phyloP scores from a whole-genome alignment of 495 filamentous ascomycete genomes.

The Cudoniella acicularis region DNA sequence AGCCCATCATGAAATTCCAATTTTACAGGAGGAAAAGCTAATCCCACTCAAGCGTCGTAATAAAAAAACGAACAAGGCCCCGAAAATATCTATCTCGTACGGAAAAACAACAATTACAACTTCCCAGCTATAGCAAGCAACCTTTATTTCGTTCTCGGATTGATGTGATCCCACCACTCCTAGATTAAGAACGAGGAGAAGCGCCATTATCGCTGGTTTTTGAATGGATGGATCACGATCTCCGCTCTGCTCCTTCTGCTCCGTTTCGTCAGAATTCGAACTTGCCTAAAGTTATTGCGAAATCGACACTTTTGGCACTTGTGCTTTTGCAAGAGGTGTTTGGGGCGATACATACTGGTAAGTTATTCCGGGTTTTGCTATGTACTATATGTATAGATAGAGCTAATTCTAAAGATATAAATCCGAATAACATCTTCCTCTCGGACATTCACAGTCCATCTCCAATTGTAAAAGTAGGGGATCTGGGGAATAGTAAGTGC shows the following conservation, averaged over 20 bases:
- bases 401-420: slow-evolving; percentile 22
- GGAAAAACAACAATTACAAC: too few species aligned
- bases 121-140: too few species aligned
- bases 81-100: too few species aligned
- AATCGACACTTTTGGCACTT: neutral
- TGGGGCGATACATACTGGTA: neutral
- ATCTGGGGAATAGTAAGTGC: slow-evolving; percentile 27
- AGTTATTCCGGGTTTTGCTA: neutral
- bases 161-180: too few species aligned
- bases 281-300: slow-evolving; percentile 6
- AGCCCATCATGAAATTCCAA: too few species aligned
- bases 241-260: slow-evolving; percentile 15
- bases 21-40: too few species aligned
- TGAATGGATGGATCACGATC: slow-evolving; percentile 28
- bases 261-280: slow-evolving; percentile 15
- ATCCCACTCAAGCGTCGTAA: too few species aligned
- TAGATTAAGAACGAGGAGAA: too few species aligned
- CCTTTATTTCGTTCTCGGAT: too few species aligned
- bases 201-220: too few species aligned
- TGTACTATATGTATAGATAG: neutral
- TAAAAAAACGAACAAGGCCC: too few species aligned
- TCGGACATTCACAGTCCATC: slow-evolving; percentile 17
- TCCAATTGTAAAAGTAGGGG: slow-evolving; percentile 26
- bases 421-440: slow-evolving; percentile 26
- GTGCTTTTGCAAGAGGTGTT: neutral